phyloP scores from a whole-genome alignment of 768 basidiomycete genomes.

The Panaeolus papilionaceus region DNA sequence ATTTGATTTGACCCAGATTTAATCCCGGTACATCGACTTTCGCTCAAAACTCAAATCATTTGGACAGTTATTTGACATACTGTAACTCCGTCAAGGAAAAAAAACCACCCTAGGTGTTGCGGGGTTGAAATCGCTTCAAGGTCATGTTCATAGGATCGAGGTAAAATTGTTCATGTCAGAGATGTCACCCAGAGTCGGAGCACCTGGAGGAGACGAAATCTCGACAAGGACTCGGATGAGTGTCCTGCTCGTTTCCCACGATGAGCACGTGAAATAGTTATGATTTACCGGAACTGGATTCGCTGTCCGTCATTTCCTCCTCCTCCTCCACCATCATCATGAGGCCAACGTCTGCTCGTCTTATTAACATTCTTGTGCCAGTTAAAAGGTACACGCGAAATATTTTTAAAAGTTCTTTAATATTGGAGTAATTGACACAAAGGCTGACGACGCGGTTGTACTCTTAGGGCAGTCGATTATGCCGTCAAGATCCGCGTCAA shows the following conservation, averaged over 20 bases:
- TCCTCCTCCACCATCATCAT: constrained; percentile 42
- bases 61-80: too few relatives aligned
- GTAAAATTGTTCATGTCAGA: background rate
- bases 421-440: background rate
- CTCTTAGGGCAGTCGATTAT: constrained; percentile 87
- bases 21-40: too few relatives aligned
- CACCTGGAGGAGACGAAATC: background rate
- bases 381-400: constrained; percentile 74
- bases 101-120: too few relatives aligned
- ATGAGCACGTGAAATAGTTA: constrained; percentile 9
- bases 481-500: constrained; percentile 99
- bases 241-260: background rate
- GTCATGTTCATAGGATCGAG: background rate
- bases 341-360: constrained; percentile 73
- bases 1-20: too few relatives aligned
- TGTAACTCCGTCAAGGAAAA: too few relatives aligned
- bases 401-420: background rate
- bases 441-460: background rate
- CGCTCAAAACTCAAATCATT: too few relatives aligned
- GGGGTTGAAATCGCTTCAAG: background rate
- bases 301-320: constrained; percentile 8
- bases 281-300: constrained; percentile 10
- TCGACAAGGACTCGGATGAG: background rate
- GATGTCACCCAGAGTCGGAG: background rate
- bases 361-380: constrained; percentile 92